A percentile compares a stretch with the other conserved stretches of the same genome.
phyloP scores from a whole-genome alignment of 2,329 filamentous ascomycete genomes.

The Cercospora beticola region DNA sequence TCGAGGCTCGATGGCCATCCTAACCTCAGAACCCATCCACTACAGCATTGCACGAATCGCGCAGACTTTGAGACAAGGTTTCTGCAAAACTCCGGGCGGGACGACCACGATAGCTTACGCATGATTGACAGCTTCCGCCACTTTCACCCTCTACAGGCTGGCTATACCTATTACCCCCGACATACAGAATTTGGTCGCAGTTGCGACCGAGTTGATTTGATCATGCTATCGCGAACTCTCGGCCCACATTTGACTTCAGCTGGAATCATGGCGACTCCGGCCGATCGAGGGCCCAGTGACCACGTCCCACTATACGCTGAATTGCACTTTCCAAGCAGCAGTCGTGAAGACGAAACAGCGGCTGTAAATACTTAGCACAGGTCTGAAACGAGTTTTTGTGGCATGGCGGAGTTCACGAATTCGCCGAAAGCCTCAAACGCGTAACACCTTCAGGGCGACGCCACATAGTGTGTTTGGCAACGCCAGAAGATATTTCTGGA shows the following conservation, averaged over 20 bases:
- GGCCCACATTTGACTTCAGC: slow-evolving; percentile 40
- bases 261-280: slow-evolving; percentile 44
- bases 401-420: neutral
- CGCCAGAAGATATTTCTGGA: neutral
- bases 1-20: slow-evolving; percentile 49
- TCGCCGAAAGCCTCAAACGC: neutral
- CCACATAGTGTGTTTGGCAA: neutral
- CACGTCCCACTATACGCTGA: slow-evolving; percentile 53
- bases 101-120: slow-evolving; percentile 26
- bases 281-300: slow-evolving; percentile 54
- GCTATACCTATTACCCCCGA: slow-evolving; percentile 53
- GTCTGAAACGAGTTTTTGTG: neutral
- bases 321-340: neutral
- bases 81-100: slow-evolving; percentile 36
- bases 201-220: slow-evolving; percentile 56
- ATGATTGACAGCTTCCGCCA: slow-evolving; percentile 53
- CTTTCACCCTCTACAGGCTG: slow-evolving; percentile 43
- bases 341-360: neutral
- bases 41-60: slow-evolving; percentile 53
- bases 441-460: neutral
- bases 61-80: slow-evolving; percentile 53
- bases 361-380: neutral
- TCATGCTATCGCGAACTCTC: slow-evolving; percentile 47
- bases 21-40: slow-evolving; percentile 46
- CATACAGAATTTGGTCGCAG: slow-evolving; percentile 49